A percentile compares a stretch with the other conserved stretches of the same genome.
Conservation (phyloP, 306 rosid genomes). For the Acacia crassicarpa region DNA sequence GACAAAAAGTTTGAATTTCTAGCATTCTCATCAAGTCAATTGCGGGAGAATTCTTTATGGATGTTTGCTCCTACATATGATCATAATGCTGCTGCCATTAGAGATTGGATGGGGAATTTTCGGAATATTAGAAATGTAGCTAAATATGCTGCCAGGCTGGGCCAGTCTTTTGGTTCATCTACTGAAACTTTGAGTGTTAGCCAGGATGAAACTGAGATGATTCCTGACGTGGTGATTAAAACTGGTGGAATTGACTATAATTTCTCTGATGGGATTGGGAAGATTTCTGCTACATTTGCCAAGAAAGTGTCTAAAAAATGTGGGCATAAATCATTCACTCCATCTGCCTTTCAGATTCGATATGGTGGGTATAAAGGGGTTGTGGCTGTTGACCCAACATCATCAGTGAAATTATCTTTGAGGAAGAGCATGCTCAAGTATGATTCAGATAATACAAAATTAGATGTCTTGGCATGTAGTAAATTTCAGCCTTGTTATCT, state of each 20-base stretch:
- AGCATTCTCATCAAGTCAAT: slow-evolving; percentile 87
- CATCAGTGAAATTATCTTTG: slow-evolving; percentile 60
- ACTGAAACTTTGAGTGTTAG: slow-evolving; percentile 65
- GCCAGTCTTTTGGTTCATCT: slow-evolving; percentile 92
- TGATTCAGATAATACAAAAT: slow-evolving; percentile 50
- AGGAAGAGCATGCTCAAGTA: slow-evolving; percentile 81
- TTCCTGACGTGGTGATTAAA: slow-evolving; percentile 52
- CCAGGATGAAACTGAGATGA: slow-evolving; percentile 50
- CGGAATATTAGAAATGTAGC: slow-evolving; percentile 74
- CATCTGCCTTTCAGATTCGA: slow-evolving; percentile 91
- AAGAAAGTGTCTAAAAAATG: slow-evolving; percentile 67
- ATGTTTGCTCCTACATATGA: slow-evolving; percentile 74
- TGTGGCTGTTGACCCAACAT: slow-evolving; percentile 82
- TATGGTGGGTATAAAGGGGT: slow-evolving; percentile 91
- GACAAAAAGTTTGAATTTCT: slow-evolving; percentile 80
- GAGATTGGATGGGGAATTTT: slow-evolving; percentile 77
- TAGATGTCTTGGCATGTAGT: slow-evolving; percentile 76
- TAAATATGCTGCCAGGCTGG: slow-evolving; percentile 89
- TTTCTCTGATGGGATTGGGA: slow-evolving; percentile 94
- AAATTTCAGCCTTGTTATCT: slow-evolving; percentile 74
- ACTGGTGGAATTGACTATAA: slow-evolving; percentile 31
- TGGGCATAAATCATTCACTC: slow-evolving; percentile 41
- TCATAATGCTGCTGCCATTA: slow-evolving; percentile 49
- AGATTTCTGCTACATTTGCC: slow-evolving; percentile 74
- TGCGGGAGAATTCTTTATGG: slow-evolving; percentile 80